These are phyloP conservation scores for Monosporozyma unispora DNA, from an alignment of 805 yeast species.

Conservation along the genomic window DNA sequence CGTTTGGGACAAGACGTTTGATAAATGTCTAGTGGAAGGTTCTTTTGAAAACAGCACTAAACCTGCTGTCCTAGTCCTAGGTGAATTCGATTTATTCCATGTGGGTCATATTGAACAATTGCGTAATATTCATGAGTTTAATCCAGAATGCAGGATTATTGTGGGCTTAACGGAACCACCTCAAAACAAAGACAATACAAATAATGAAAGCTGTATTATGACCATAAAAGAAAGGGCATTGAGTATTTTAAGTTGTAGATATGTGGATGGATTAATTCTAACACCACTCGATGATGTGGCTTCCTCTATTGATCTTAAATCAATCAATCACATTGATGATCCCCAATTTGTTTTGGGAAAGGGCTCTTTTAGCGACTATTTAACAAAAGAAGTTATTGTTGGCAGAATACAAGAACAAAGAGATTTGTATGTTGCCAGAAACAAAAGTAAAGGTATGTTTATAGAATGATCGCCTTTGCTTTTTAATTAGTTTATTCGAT, in stretches of 20 bases:
- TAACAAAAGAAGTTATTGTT: slow-evolving; percentile 65
- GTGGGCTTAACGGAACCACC: slow-evolving; percentile 32
- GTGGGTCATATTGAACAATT: slow-evolving; percentile 85
- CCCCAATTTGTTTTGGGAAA: slow-evolving; percentile 14
- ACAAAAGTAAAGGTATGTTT: slow-evolving; percentile 60
- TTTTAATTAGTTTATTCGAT: not conserved
- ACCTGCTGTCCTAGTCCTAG: slow-evolving; percentile 38
- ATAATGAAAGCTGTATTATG: slow-evolving; percentile 58
- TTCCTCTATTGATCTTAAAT: not conserved
- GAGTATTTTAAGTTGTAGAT: slow-evolving; percentile 80
- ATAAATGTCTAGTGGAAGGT: slow-evolving; percentile 24
- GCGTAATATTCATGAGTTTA: slow-evolving; percentile 37
- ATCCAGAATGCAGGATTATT: slow-evolving; percentile 42
- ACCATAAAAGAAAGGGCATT: slow-evolving; percentile 74
- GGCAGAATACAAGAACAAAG: slow-evolving; percentile 62
- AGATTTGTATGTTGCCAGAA: slow-evolving; percentile 75
- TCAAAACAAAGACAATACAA: slow-evolving; percentile 22
- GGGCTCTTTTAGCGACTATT: slow-evolving; percentile 49
- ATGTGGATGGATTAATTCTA: slow-evolving; percentile 70
- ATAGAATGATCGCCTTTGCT: slow-evolving; percentile 30
- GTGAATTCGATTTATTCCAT: slow-evolving; percentile 86
- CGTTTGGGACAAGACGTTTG: slow-evolving; percentile 42
- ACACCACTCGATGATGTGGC: slow-evolving; percentile 8
- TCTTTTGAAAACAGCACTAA: slow-evolving; percentile 8
- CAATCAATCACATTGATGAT: not conserved